Evolutionary conservation across 2,329 filamentous ascomycete genomes (phyloP), one percentile per base, ranked within the genome.

Genomic region (Penicillium sp.): DNA sequence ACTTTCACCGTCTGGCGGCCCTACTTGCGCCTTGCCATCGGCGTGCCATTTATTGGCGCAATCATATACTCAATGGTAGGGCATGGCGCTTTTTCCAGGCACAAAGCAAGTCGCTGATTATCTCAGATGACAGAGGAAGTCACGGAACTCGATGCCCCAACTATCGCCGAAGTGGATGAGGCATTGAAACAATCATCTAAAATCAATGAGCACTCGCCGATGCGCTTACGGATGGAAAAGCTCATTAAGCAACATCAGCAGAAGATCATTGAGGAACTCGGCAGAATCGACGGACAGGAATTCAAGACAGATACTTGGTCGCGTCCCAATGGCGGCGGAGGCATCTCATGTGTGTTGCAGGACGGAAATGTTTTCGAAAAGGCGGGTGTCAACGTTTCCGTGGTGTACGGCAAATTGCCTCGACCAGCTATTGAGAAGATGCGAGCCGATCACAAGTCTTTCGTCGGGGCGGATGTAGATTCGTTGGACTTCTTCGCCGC

Each of bases 311-410:
- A 99, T 73, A 85, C 86, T 57, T 99, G 93, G 93, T 80, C 83
- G 54, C 84, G 93, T 43, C 85, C 88, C 50, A 85, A 90, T 66
- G 93, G 93, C 46, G 93, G 93, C 35, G 93, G 93, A 48, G 93
- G 93, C 57, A 91, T 92, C 61, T 95, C 89, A 13, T 95, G 91
- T 71, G 91, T 99, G 33, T 77, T 99, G 14, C 93, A 99, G 71
- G 90, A 96, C 58, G 91, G 93, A 59, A 92, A 95, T 55, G 89
- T 96, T 42, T 99, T 99, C 64, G 93, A 99, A 72, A 99, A 99
- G 75, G 93, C 88, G 37, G 93, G 93, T 27, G 90, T 97, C 52
- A 95, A 95, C 65, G 91, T 92, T 64, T 95, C 88, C 49, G 84
- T 97, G 54, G 93, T 99, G 41, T 97, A 99, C 67, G 93, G 93